A percentile compares a stretch with the other conserved stretches of the same genome.
phyloP scores from a whole-genome alignment of 345 rosid genomes.

The Eucalyptus coolabah region DNA sequence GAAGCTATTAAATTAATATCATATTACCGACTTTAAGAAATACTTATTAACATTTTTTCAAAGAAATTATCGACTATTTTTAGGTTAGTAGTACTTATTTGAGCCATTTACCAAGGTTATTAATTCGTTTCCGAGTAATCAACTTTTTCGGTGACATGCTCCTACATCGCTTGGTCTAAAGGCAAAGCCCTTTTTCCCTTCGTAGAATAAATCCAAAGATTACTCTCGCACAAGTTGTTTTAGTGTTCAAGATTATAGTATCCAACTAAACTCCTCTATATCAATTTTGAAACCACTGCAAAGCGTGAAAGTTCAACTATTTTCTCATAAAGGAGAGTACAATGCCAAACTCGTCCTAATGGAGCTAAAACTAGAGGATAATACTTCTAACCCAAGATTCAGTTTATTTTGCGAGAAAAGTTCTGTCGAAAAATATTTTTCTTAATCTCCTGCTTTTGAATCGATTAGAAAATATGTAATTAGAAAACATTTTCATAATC shows the following conservation, averaged over 20 bases:
- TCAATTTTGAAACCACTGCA: not conserved
- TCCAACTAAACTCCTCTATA: not conserved
- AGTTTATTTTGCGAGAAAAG: too few relatives aligned
- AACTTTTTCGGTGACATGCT: not conserved
- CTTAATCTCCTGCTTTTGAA: fast-evolving
- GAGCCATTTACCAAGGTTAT: not conserved
- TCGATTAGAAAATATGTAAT: too few relatives aligned
- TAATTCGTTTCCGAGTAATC: not conserved
- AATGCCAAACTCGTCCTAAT: not conserved
- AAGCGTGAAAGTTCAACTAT: not conserved
- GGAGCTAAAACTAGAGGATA: not conserved
- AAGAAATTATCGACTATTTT: too few relatives aligned
- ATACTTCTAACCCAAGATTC: too few relatives aligned
- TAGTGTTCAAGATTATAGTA: not conserved
- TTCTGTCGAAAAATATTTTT: too few relatives aligned
- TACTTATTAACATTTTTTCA: not conserved
- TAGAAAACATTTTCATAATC: too few relatives aligned
- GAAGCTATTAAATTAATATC: too few relatives aligned
- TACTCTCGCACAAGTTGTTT: too few relatives aligned
- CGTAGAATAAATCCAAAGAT: not conserved
- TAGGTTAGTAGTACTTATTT: not conserved
- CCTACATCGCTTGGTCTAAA: not conserved
- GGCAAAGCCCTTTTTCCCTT: not conserved
- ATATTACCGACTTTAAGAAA: too few relatives aligned
- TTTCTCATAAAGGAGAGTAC: not conserved